These are phyloP conservation scores for Bolboschoenus planiculmis DNA, from an alignment of 176 grass and related monocot genomes.

Conservation along the genomic window DNA sequence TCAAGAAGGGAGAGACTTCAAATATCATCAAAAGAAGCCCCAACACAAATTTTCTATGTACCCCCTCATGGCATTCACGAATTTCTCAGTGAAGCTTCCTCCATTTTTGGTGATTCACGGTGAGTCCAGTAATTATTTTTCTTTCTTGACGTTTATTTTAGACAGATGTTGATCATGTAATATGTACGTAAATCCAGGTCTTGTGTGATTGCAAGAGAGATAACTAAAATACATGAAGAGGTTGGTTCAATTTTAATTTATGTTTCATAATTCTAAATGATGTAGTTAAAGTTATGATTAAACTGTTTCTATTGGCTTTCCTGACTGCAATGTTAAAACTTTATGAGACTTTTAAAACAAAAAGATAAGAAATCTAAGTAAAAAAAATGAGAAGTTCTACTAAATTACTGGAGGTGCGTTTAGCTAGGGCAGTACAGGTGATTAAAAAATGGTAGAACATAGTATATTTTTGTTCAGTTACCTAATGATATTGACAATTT, in stretches of 20 bases:
- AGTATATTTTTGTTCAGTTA: background rate
- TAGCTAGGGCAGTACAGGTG: background rate
- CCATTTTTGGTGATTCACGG: slow-evolving; percentile 70
- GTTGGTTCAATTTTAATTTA: slow-evolving; percentile 30
- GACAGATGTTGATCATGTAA: slow-evolving; percentile 5
- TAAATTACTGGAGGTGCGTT: background rate
- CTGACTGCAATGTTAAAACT: background rate
- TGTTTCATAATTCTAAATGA: background rate
- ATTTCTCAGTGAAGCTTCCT: slow-evolving; percentile 66
- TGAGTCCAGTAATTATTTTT: slow-evolving; percentile 24
- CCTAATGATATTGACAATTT: background rate
- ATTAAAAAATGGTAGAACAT: background rate
- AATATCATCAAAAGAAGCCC: slow-evolving; percentile 59
- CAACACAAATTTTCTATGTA: slow-evolving; percentile 90
- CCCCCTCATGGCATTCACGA: slow-evolving; percentile 82
- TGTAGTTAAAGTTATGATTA: background rate
- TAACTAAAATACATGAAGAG: slow-evolving; percentile 99
- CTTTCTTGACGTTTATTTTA: slow-evolving; percentile 1
- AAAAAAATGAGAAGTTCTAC: slow-evolving; percentile 1
- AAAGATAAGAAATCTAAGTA: background rate
- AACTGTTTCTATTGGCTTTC: background rate
- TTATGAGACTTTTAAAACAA: background rate
- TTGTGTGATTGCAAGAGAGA: slow-evolving; percentile 93
- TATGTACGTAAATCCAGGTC: slow-evolving; percentile 40
- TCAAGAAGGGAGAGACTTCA: slow-evolving; percentile 65